These are phyloP conservation scores for Bromus sterilis DNA, from an alignment of 176 grass and related monocot species.

Conservation along the genomic window DNA sequence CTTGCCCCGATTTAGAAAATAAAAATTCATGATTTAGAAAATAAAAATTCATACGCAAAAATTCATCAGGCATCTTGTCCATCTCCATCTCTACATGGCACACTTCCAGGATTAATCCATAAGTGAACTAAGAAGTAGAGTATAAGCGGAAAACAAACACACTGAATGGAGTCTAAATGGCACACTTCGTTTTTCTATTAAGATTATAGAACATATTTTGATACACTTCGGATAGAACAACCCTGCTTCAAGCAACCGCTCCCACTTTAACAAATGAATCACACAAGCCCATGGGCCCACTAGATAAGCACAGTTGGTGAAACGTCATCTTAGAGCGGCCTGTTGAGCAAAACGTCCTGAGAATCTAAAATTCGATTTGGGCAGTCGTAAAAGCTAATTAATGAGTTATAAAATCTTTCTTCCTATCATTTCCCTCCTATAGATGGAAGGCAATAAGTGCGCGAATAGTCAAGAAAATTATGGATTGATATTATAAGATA, in stretches of 20 bases:
- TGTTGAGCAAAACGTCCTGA: not conserved
- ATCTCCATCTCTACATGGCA: not conserved
- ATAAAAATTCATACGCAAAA: not conserved
- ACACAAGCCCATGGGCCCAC: not conserved
- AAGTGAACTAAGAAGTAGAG: slow-evolving; percentile 1
- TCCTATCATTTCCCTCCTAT: not conserved
- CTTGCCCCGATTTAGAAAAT: not conserved
- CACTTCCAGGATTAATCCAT: not conserved
- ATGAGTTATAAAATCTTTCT: not conserved
- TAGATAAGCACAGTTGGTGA: not conserved
- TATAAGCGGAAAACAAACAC: slow-evolving; percentile 5
- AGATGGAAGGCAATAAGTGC: not conserved
- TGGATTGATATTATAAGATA: not conserved
- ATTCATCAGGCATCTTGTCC: not conserved
- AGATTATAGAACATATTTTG: not conserved
- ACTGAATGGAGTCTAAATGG: slow-evolving; percentile 25
- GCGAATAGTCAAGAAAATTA: no score
- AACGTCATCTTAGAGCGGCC: not conserved
- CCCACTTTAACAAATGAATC: not conserved
- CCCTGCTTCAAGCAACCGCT: not conserved
- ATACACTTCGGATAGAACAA: not conserved
- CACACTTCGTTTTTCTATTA: not conserved
- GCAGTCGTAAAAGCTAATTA: not conserved
- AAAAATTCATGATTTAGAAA: not conserved
- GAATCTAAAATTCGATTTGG: not conserved